A percentile compares a stretch with the other conserved stretches of the same genome.
Evolutionary conservation across 2,329 filamentous ascomycete species (phyloP).

Genomic region (Cordyceps sp.): DNA sequence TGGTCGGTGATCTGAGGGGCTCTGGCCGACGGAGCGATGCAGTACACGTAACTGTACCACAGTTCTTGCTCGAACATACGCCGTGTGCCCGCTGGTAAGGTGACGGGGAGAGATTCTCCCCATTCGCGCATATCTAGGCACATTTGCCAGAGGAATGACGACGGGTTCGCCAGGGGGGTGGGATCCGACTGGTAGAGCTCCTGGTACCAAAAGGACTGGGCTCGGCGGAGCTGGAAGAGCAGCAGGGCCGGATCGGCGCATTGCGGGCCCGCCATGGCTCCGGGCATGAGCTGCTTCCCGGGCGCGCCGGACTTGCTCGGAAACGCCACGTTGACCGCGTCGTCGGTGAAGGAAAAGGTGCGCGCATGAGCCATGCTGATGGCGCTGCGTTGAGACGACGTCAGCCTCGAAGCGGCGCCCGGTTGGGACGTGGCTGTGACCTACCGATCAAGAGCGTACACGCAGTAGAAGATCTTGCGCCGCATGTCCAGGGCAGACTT

Average conservation of each 20-base stretch:
- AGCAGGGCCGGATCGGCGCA: slow-evolving; percentile 55
- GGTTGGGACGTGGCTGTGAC: slow-evolving; percentile 6
- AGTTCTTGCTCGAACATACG: slow-evolving; percentile 76
- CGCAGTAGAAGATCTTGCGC: slow-evolving; percentile 74
- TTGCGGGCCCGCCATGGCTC: slow-evolving; percentile 26
- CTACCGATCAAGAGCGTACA: slow-evolving; percentile 77
- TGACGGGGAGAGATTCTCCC: slow-evolving; percentile 58
- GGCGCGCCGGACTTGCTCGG: slow-evolving; percentile 35
- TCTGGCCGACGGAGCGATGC: slow-evolving; percentile 63
- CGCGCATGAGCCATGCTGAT: slow-evolving; percentile 79
- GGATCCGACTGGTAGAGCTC: slow-evolving; percentile 68
- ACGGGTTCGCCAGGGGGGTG: slow-evolving; percentile 48
- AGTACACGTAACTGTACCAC: slow-evolving; percentile 81
- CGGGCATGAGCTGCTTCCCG: slow-evolving; percentile 23
- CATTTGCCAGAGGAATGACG: slow-evolving; percentile 58
- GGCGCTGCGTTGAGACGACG: slow-evolving; percentile 31
- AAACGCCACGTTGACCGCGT: slow-evolving; percentile 66
- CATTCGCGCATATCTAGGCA: slow-evolving; percentile 66
- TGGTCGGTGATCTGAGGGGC: slow-evolving; percentile 60
- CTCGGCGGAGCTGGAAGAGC: slow-evolving; percentile 66
- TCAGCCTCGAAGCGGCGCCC: slow-evolving; percentile 5
- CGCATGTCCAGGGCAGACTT: slow-evolving; percentile 59
- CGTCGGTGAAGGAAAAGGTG: slow-evolving; percentile 87
- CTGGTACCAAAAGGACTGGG: slow-evolving; percentile 83
- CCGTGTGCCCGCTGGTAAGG: slow-evolving; percentile 46